Base-by-base conservation (phyloP, 257 asterid genomes). In the Solanum corneliomulleri region DNA sequence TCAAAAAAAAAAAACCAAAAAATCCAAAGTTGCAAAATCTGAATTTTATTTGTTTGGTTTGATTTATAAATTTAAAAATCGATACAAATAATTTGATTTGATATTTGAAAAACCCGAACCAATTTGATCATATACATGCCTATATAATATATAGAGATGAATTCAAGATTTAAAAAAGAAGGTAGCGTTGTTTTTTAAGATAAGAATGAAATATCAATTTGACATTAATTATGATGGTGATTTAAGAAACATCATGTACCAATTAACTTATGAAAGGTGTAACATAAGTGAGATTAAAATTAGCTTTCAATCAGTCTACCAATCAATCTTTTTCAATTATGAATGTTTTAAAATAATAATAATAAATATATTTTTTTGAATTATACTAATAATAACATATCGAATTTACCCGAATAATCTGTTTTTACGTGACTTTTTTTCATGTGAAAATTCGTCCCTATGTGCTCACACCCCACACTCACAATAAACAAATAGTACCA, bases 71-170 rank as follows among this genome's bases (percentile, higher is more conserved):
- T 33, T 33, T 0, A 33, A 33, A 33, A 33, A 33, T 33, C 5
- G 1, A 33, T 5, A 33, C 35, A 33, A 33, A 33, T 33, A 33
- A 33, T 33, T 33, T 4, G 5, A 33, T 33, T 33, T 33, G 35
- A 33, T 4, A 33, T 33, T 33, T 33, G 1, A 33, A 33, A 33
- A 33, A 33, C 1, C 1, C 35, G 1, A 33, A 33, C 0, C 35
- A 33, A 33, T 33, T 1, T 0, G 1, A 0, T 33, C 0, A 4
- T 33, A 33, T 33, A 33, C 1, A 33, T 0, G 0, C 35, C 35
- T 33, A 4, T 33, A 33, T 33, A 33, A 33, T 4, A 33, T 33
- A 33, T 4, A 33, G 1, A 18, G 11, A 20, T 2, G 25, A 58
- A 20, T 58, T 58, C 25, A 20, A 1, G 1, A 58, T 58, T 56